Evolutionary conservation across 495 filamentous ascomycete genomes (phyloP).

Genomic region (Hypoxylon lenormandii): DNA sequence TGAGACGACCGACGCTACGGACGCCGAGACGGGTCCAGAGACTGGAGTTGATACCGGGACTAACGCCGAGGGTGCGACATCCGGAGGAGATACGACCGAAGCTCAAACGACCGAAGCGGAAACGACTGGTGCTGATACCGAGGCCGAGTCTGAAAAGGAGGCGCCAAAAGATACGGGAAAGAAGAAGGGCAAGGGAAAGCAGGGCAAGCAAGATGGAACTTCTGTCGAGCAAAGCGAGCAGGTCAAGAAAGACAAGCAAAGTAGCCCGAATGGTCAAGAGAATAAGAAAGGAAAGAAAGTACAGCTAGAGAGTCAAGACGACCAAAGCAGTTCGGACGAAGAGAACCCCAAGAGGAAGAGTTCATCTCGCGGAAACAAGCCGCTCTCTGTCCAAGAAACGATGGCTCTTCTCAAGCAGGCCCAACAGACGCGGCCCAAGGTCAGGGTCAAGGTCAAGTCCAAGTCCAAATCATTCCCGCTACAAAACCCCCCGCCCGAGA

Average conservation of each 20-base stretch:
- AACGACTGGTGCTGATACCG: constrained; percentile 17
- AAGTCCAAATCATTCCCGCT: neutral
- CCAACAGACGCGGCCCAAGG: neutral
- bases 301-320: constrained; percentile 11
- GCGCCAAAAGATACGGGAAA: constrained; percentile 26
- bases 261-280: neutral
- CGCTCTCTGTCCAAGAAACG: neutral
- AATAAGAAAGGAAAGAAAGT: constrained; percentile 20
- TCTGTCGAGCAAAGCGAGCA: constrained; percentile 13
- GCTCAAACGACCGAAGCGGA: constrained; percentile 15
- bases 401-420: neutral
- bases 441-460: constrained; percentile 6
- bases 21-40: constrained; percentile 16
- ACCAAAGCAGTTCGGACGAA: neutral
- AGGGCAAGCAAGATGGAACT: constrained; percentile 4
- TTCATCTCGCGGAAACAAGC: neutral
- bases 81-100: constrained; percentile 8
- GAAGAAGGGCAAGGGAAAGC: constrained; percentile 18
- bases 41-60: constrained; percentile 5
- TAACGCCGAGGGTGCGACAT: neutral
- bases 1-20: constrained; percentile 20
- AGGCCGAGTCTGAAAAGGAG: constrained; percentile 28
- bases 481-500: constrained; percentile 13
- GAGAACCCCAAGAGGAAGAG: constrained; percentile 1
- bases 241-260: constrained; percentile 19